Evolutionary conservation across 2,329 filamentous ascomycete genomes (phyloP).

Genomic region (Fusarium bactridioides): DNA sequence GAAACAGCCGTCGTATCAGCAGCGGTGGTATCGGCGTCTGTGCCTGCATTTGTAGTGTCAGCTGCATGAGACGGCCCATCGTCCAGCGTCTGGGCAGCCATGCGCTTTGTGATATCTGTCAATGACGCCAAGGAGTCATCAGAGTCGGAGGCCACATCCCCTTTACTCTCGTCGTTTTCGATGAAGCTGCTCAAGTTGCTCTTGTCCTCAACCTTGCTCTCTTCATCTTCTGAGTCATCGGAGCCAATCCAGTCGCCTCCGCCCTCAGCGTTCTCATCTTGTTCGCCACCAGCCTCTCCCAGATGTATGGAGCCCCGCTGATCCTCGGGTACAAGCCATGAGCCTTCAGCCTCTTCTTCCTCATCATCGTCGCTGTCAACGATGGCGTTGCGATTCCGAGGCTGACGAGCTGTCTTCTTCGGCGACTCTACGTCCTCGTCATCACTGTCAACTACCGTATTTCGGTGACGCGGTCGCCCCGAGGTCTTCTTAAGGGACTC

Average conservation of each 20-base stretch:
- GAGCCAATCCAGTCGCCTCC: constrained; percentile 81
- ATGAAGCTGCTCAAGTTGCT: constrained; percentile 65
- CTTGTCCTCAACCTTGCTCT: constrained; percentile 60
- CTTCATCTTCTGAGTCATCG: constrained; percentile 69
- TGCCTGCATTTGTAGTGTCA: constrained; percentile 19
- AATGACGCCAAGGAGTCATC: constrained; percentile 49
- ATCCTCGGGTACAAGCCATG: constrained; percentile 79
- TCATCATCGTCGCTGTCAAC: constrained; percentile 74
- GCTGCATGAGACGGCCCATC: constrained; percentile 35
- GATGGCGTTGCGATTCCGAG: constrained; percentile 63
- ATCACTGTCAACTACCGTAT: constrained; percentile 29
- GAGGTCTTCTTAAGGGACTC: constrained; percentile 24
- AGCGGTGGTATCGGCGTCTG: constrained; percentile 20
- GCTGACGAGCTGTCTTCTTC: constrained; percentile 44
- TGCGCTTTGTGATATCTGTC: constrained; percentile 48
- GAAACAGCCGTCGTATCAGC: constrained; percentile 25
- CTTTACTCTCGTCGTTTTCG: constrained; percentile 57
- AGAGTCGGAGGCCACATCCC: constrained; percentile 37
- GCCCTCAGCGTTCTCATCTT: constrained; percentile 87
- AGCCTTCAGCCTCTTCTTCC: constrained; percentile 73
- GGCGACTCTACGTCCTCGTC: constrained; percentile 26
- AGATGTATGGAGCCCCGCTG: constrained; percentile 68
- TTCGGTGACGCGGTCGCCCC: constrained; percentile 24
- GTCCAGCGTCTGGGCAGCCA: constrained; percentile 49
- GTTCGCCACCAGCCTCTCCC: constrained; percentile 82